A percentile compares a stretch with the other conserved stretches of the same genome.
These are phyloP conservation scores for Penicillium sp. DNA, from an alignment of 2,329 filamentous ascomycete genomes.

Conservation along the genomic window DNA sequence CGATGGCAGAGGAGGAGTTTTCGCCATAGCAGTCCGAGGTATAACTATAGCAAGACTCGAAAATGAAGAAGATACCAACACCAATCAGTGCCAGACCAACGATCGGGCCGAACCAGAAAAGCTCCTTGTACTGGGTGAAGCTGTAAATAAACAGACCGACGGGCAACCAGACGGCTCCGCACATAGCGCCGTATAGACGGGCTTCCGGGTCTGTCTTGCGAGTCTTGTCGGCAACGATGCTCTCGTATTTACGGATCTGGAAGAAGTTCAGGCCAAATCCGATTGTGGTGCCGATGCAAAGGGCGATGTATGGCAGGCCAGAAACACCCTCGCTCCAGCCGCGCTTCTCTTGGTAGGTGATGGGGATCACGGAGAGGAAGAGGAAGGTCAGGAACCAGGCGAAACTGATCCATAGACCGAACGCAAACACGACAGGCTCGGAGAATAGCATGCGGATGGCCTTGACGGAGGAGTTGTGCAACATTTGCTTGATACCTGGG, in stretches of 20 bases:
- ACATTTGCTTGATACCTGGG: slow-evolving; percentile 48
- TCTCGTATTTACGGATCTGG: slow-evolving; percentile 57
- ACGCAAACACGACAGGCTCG: slow-evolving; percentile 55
- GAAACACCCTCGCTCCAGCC: slow-evolving; percentile 57
- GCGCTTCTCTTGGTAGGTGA: slow-evolving; percentile 57
- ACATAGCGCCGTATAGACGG: slow-evolving; percentile 56
- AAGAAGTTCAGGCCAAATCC: slow-evolving; percentile 56
- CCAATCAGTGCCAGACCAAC: slow-evolving; percentile 56
- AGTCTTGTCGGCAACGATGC: slow-evolving; percentile 41
- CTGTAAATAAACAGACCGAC: slow-evolving; percentile 58
- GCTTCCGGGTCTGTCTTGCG: slow-evolving; percentile 47
- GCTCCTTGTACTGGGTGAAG: slow-evolving; percentile 57
- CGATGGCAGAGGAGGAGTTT: slow-evolving; percentile 45
- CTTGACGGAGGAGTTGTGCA: slow-evolving; percentile 54
- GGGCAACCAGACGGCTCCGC: slow-evolving; percentile 52
- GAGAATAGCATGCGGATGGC: slow-evolving; percentile 55
- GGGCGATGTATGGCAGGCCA: slow-evolving; percentile 57
- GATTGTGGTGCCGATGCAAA: slow-evolving; percentile 54
- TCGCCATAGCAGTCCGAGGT: slow-evolving; percentile 59
- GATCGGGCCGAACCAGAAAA: slow-evolving; percentile 55
- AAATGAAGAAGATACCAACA: slow-evolving; percentile 59
- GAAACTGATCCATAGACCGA: slow-evolving; percentile 58
- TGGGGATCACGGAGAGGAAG: slow-evolving; percentile 57
- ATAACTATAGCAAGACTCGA: slow-evolving; percentile 50
- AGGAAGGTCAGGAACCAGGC: slow-evolving; percentile 60